Base-by-base conservation (phyloP, 305 asterid genomes). In the Euphrasia arctica region DNA sequence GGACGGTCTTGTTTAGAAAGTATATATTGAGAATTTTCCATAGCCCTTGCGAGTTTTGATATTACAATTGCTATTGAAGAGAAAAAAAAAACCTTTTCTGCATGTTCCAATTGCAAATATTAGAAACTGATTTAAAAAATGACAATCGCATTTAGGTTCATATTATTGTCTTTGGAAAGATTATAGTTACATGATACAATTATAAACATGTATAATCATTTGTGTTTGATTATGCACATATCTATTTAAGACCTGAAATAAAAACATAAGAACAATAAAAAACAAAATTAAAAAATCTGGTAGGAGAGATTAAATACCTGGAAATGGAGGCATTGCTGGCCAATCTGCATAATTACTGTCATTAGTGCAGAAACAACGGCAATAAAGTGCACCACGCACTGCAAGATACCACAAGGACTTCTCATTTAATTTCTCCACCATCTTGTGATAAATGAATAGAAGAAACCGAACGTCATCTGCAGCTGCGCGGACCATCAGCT, bases 381-480 rank as follows among this genome's bases (percentile, higher is more conserved):
- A 90, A 70, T 90, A 90, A 61, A 88, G 92, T 64, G 86, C 96
- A 77, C 99, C 99, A 49, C 96, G 97, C 52, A 90, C 85, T 49
- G 96, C 77, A 69, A 93, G 97, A 78, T 63, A 70, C 97, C 99
- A 90, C 75, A 81, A 72, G 68, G 97, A 93, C 76, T 82, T 83
- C 73, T 80, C 75, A 58, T 67, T 85, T 79, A 93, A 70, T 70
- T 85, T 93, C 77, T 82, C 87, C 76, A 90, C 72, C 89, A 93
- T 90, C 87, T 82, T 90, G 49, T 82, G 74, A 71, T 93, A 85
- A 64, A 93, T 82, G 57, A 63, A 74, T 39, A 81, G 84, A 76
- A 93, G 95, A 83, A 85, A 90, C 59, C 96, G 97, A 68, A 93
- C 99, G 72, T 93, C 97, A 71, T 93, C 99, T 43, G 99, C 97